Evolutionary conservation across 1,139 yeast species (phyloP), one percentile per base, ranked within the genome.

Genomic region (Suhomyces chickasaworum): DNA sequence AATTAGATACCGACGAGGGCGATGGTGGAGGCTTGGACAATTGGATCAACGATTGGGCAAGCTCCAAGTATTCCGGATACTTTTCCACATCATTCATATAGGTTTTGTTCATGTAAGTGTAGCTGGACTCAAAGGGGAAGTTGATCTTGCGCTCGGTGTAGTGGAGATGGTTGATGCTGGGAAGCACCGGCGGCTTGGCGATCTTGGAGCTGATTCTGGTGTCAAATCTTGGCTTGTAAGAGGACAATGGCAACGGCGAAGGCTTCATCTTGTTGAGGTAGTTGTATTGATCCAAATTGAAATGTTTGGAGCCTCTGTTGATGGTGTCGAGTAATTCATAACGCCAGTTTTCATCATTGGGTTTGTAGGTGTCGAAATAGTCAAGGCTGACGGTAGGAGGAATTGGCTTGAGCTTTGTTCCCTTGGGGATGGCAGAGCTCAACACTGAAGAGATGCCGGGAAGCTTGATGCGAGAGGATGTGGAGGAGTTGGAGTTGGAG

Each of bases 61-160:
- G 63, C 53, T 75, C 78, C 57, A 75, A 64, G 53, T 75, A 75
- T 57, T 74, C 78, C n/a, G 79, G 79, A 56, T 70, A 75, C 52
- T 59, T 66, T 49, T 70, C 73, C 37, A 75, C 77, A 54, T 75
- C 80, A 34, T 63, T 69, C 57, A 75, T 60, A 52, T 75, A 75
- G 7, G 78, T 72, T 51, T 70, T 65, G 56, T 73, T 73, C 56
- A 73, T 63, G 55, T 79, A 79, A 15, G 81, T 75, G 56, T 79
- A 79, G 54, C 79, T 78, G 20, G 79, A 75, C 55, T 78, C 81
- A 57, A 74, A 80, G 7, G 84, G 84, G 55, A 77, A 80, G 57
- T 78, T 75, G 41, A 77, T 72, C 52, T 72, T 72, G 43, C 72
- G 63, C 48, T 69, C 75, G 31, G 59, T 55, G 32, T 48, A 49